These are phyloP conservation scores for Lichtheimia ornata DNA, from an alignment of 371 early-diverging fungal genomes.

Conservation along the genomic window DNA sequence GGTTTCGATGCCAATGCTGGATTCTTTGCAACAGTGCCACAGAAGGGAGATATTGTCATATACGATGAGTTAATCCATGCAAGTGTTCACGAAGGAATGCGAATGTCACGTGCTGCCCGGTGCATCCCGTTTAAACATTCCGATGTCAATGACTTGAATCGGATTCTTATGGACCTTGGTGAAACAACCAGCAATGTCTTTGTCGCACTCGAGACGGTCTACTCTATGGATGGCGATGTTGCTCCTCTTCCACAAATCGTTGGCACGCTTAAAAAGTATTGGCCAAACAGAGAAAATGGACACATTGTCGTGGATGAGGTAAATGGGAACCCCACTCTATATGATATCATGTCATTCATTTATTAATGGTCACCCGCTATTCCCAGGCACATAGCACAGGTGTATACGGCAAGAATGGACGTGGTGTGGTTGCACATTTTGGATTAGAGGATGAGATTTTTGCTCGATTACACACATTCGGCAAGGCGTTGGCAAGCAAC, in stretches of 20 bases:
- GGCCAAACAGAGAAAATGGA: constrained; percentile 51
- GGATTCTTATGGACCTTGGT: constrained; percentile 19
- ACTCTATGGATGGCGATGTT: constrained; percentile 86
- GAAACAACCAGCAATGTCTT: constrained; percentile 48
- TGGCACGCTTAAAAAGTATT: constrained; percentile 43
- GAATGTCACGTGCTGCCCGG: constrained; percentile 54
- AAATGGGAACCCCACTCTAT: background rate
- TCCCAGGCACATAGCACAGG: constrained; percentile 83
- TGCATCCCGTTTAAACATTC: constrained; percentile 68
- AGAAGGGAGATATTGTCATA: constrained; percentile 66
- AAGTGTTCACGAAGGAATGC: constrained; percentile 82
- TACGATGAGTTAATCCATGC: constrained; percentile 82
- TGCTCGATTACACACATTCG: constrained; percentile 83
- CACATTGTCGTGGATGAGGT: constrained; percentile 70
- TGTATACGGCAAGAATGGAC: constrained; percentile 67
- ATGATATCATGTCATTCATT: background rate
- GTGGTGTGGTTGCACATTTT: constrained; percentile 67
- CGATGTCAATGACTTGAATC: constrained; percentile 63
- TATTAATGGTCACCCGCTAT: background rate
- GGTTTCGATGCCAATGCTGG: constrained; percentile 84
- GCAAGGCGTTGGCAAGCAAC: constrained; percentile 80
- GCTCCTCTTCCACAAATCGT: constrained; percentile 72
- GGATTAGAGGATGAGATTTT: constrained; percentile 67
- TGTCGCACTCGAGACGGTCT: constrained; percentile 78
- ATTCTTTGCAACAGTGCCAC: constrained; percentile 68